These are phyloP conservation scores for Colletotrichum lindemuthianum DNA, from an alignment of 2,329 filamentous ascomycete species.

Conservation along the genomic window DNA sequence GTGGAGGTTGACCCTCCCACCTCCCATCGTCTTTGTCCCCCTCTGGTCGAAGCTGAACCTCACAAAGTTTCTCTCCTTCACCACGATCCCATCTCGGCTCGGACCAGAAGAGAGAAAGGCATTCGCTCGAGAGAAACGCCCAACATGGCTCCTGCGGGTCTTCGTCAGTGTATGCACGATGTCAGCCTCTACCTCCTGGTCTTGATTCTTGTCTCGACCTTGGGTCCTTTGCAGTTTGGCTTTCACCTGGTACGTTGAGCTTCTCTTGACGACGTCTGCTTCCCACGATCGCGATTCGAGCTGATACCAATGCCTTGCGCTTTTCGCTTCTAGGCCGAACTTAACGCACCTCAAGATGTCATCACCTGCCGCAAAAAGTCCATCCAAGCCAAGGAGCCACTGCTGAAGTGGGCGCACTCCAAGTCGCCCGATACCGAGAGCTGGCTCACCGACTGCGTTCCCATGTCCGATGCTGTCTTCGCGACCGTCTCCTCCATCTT, in stretches of 20 bases:
- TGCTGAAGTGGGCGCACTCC: slow-evolving; percentile 43
- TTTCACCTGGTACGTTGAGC: slow-evolving; percentile 79
- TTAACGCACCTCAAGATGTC: slow-evolving; percentile 94
- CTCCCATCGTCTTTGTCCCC: not conserved
- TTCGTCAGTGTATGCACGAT: slow-evolving; percentile 55
- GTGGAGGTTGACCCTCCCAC: slow-evolving; percentile 11
- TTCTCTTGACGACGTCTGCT: not conserved
- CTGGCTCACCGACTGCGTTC: slow-evolving; percentile 80
- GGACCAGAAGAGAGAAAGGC: slow-evolving; percentile 7
- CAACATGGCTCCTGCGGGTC: slow-evolving; percentile 46
- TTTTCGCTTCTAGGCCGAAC: slow-evolving; percentile 73
- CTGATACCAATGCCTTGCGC: slow-evolving; percentile 2
- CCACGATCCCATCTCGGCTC: not conserved
- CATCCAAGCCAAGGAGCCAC: slow-evolving; percentile 43
- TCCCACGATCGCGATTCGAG: not conserved
- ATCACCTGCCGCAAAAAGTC: slow-evolving; percentile 80
- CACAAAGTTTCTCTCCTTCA: slow-evolving; percentile 1
- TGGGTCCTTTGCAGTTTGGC: slow-evolving; percentile 93
- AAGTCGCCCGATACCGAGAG: slow-evolving; percentile 40
- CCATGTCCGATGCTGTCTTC: slow-evolving; percentile 84
- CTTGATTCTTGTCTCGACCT: slow-evolving; percentile 78
- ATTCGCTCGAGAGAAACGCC: slow-evolving; percentile 1
- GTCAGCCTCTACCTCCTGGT: slow-evolving; percentile 83
- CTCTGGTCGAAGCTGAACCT: not conserved
- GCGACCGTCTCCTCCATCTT: slow-evolving; percentile 91